Base-by-base conservation (phyloP, 164 flowering plant genomes). In the Echeveria elegans region DNA sequence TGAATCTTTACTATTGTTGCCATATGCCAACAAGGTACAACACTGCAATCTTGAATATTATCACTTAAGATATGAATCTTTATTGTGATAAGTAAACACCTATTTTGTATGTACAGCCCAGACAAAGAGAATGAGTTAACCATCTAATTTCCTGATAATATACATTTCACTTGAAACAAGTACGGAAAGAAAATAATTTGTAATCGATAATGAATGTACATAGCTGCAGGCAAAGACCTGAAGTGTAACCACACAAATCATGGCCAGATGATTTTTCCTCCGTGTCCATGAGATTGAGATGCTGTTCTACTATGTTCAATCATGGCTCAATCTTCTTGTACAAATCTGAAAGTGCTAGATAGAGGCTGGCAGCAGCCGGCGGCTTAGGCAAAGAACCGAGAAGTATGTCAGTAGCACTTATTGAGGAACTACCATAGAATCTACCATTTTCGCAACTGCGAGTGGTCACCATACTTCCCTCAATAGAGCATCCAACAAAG, bases 401-500 rank as follows among this genome's bases (percentile, higher is more conserved):
- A 69, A 95, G 94, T 74, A 95, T 85, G 40, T 92, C 92, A 8
- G 87, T 73, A 62, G 97, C 85, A 72, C 68, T 78, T 63, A 92
- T 69, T n/a, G 97, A 86, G 28, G 84, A 82, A 70, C 79, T 89
- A 56, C 99, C 97, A 62, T 92, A 95, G 68, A 95, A 95, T 69
- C 92, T 72, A 14, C 84, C 85, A 71, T 92, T 95, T 74, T 86
- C 97, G 19, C 71, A 62, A 6, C 79, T 63, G 10, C 97, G 85
- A 11, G 99, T 86, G 10, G 88, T 82, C 31, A 95, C 85, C 24
- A 95, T 58, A 69, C 90, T 89, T 47, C 99, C 96, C 77, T 90
- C 88, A 10, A 95, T 82, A 6, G 97, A 95, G 73, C 97, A 92
- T 12, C 99, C 97, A 64, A 88, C 88, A 79, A 92, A 92, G 11